A percentile compares a stretch with the other conserved stretches of the same genome.
These are phyloP conservation scores for Lagenidium sp. DNA, from an alignment of 352 stramenopile genomes.

Conservation along the genomic window DNA sequence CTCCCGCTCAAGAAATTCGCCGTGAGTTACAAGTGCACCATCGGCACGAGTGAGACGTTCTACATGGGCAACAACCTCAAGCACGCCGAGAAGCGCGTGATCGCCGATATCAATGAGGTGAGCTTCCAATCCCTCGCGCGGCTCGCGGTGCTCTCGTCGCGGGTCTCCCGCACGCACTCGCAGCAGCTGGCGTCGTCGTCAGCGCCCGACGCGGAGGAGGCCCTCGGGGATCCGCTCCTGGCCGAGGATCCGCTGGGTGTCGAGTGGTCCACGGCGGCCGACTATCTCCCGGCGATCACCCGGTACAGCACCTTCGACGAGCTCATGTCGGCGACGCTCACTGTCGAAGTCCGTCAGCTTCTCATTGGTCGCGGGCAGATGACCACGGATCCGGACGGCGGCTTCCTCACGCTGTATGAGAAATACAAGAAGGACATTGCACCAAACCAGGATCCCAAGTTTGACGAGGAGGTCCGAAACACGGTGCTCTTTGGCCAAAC, in stretches of 20 bases:
- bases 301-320: slow-evolving; percentile 87
- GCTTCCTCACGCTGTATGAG: slow-evolving; percentile 72
- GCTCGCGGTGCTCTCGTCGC: slow-evolving; percentile 73
- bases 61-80: slow-evolving; percentile 83
- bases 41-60: slow-evolving; percentile 81
- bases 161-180: slow-evolving; percentile 58
- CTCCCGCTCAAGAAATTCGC: slow-evolving; percentile 84
- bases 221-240: slow-evolving; percentile 34
- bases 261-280: slow-evolving; percentile 49
- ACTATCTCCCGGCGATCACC: slow-evolving; percentile 75
- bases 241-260: slow-evolving; percentile 74
- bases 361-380: slow-evolving; percentile 78
- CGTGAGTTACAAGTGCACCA: slow-evolving; percentile 87
- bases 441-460: slow-evolving; percentile 34
- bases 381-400: slow-evolving; percentile 71
- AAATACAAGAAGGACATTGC: slow-evolving; percentile 75
- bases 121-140: slow-evolving; percentile 82
- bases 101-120: slow-evolving; percentile 78
- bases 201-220: slow-evolving; percentile 21
- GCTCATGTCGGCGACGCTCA: slow-evolving; percentile 84
- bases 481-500: slow-evolving; percentile 83
- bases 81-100: slow-evolving; percentile 60
- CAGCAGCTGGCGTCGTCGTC: slow-evolving; percentile 22
- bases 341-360: slow-evolving; percentile 78
- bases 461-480: slow-evolving; percentile 81